Percentiles rank a stretch among this genome's conserved stretches.
Conservation (phyloP, 2,329 filamentous ascomycete genomes). For the Orbilia blumenaviensis region DNA sequence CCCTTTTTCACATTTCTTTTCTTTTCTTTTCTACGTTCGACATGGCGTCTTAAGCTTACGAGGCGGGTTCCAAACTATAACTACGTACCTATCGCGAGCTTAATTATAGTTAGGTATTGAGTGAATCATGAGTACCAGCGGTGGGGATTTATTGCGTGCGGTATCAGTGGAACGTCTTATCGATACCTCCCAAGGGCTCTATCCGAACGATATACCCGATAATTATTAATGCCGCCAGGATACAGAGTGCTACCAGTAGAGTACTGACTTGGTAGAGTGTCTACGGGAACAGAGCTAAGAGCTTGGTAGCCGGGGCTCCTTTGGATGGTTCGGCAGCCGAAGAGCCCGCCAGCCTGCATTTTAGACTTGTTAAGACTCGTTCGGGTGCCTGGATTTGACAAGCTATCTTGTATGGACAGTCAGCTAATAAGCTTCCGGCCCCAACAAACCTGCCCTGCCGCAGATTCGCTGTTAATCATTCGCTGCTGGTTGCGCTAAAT, state of each 20-base stretch:
- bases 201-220: too few relatives aligned
- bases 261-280: background rate
- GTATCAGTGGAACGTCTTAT: too few relatives aligned
- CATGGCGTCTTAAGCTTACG: background rate
- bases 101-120: too few relatives aligned
- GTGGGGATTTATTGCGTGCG: too few relatives aligned
- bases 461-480: background rate
- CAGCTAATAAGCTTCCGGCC: conserved; percentile 21
- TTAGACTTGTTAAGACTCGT: background rate
- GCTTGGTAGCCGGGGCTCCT: too few relatives aligned
- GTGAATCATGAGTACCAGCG: too few relatives aligned
- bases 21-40: too few relatives aligned
- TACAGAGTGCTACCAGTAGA: too few relatives aligned
- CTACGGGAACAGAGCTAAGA: too few relatives aligned
- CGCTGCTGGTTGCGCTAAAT: background rate
- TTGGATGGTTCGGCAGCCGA: conserved; percentile 40
- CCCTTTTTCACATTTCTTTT: too few relatives aligned
- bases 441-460: conserved; percentile 35
- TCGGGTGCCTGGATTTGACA: background rate
- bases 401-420: background rate
- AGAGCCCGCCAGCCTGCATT: conserved; percentile 1
- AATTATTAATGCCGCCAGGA: too few relatives aligned
- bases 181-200: background rate
- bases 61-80: background rate
- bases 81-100: background rate